phyloP scores from a whole-genome alignment of 2,329 filamentous ascomycete species.

The Fusarium pilosicola region DNA sequence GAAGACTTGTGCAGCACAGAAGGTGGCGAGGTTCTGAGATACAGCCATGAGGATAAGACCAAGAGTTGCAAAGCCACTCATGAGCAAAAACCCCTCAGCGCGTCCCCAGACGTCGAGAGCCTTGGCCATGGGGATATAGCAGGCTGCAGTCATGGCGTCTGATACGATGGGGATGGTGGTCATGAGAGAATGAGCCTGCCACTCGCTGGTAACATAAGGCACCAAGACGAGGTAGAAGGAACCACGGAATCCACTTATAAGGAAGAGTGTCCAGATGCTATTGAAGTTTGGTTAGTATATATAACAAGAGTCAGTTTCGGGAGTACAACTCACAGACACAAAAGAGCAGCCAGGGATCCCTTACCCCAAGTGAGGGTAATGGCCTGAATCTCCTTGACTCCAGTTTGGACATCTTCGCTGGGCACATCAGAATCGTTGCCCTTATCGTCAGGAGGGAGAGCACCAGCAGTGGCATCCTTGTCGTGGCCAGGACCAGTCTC shows the following conservation, averaged over 20 bases:
- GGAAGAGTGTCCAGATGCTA: constrained; percentile 60
- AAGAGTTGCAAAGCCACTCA: constrained; percentile 58
- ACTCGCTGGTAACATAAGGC: constrained; percentile 62
- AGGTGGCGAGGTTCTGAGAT: constrained; percentile 54
- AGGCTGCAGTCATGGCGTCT: constrained; percentile 64
- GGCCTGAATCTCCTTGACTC: constrained; percentile 56
- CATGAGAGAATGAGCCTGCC: constrained; percentile 62
- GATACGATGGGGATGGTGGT: constrained; percentile 64
- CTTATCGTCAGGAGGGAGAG: constrained; percentile 5
- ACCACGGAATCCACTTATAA: constrained; percentile 60
- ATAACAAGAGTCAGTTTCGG: no score
- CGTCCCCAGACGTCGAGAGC: constrained; percentile 72
- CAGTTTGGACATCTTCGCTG: constrained; percentile 45
- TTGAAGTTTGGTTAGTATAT: constrained; percentile 6
- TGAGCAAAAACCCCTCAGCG: constrained; percentile 66
- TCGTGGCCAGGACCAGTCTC: constrained; percentile 5
- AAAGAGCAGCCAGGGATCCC: constrained; percentile 46
- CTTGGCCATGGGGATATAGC: constrained; percentile 71
- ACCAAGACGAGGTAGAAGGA: constrained; percentile 54
- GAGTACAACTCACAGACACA: constrained; percentile 45
- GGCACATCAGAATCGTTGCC: constrained; percentile 24
- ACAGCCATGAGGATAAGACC: constrained; percentile 70
- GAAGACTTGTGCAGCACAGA: constrained; percentile 68
- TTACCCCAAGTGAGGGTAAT: constrained; percentile 55
- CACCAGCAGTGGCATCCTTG: constrained; percentile 25